Percentiles rank a stretch among this genome's conserved stretches.
Evolutionary conservation across 495 filamentous ascomycete species (phyloP).

Genomic region (Penicillium arizonense): DNA sequence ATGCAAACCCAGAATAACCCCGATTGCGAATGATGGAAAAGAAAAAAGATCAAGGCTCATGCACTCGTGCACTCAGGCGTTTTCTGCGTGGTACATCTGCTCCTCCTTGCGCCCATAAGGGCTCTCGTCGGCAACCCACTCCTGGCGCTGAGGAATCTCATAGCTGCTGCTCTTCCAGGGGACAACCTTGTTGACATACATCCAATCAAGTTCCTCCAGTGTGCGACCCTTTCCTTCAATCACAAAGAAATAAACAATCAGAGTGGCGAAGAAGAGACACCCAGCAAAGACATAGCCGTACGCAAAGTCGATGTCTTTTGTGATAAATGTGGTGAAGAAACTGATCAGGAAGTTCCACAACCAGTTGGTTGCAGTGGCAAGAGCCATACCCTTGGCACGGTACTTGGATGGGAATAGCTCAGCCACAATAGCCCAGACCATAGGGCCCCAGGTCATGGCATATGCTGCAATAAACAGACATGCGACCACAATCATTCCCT

Average conservation of each 20-base stretch:
- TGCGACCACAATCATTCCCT: conserved; percentile 73
- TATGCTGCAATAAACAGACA: conserved; percentile 59
- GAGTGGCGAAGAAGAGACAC: conserved; percentile 57
- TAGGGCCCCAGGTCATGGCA: conserved; percentile 74
- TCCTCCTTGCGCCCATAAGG: conserved; percentile 21
- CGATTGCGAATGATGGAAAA: conserved; percentile 1
- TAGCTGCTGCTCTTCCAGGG: conserved; percentile 60
- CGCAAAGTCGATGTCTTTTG: conserved; percentile 59
- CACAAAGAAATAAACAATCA: conserved; percentile 70
- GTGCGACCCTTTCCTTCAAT: conserved; percentile 62
- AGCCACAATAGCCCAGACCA: conserved; percentile 73
- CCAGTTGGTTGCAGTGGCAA: conserved; percentile 81
- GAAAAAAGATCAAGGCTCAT: neutral
- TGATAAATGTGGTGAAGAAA: conserved; percentile 76
- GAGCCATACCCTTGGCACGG: conserved; percentile 68
- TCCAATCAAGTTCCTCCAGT: conserved; percentile 76
- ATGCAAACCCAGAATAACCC: conserved; percentile 1
- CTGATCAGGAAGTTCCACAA: conserved; percentile 81
- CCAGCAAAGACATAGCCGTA: conserved; percentile 79
- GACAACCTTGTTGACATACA: conserved; percentile 67
- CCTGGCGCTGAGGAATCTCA: conserved; percentile 23
- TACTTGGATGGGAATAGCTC: conserved; percentile 79
- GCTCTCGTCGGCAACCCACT: conserved; percentile 16
- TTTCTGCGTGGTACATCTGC: conserved; percentile 28
- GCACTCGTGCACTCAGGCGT: conserved; percentile 18